Conservation (phyloP, 176 grass and related monocot species). For the Areca catechu region DNA sequence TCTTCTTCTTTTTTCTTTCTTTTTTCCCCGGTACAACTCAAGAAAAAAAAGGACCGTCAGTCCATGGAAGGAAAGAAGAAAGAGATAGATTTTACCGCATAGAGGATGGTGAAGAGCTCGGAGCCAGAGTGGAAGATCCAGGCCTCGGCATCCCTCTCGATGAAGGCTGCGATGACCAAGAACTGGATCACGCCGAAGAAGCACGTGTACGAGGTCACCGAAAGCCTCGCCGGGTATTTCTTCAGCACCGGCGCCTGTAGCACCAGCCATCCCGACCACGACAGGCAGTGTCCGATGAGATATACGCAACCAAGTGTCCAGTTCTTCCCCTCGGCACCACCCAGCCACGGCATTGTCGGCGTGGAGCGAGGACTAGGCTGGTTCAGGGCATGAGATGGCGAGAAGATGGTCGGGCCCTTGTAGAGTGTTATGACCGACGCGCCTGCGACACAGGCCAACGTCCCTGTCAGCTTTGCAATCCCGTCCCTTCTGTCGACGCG, state of each 20-base stretch:
- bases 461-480: constrained; percentile 65
- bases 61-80: not conserved
- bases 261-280: constrained; percentile 98
- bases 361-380: not conserved
- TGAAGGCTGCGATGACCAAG: constrained; percentile 91
- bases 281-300: constrained; percentile 91
- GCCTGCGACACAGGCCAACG: constrained; percentile 69
- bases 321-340: constrained; percentile 37
- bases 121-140: constrained; percentile 91
- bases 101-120: constrained; percentile 92
- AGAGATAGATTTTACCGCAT: constrained; percentile 44
- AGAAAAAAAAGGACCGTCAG: no score
- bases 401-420: constrained; percentile 79
- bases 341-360: constrained; percentile 21
- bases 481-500: constrained; percentile 69
- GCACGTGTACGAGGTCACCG: constrained; percentile 96
- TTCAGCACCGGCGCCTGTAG: constrained; percentile 92
- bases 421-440: constrained; percentile 90
- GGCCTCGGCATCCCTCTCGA: constrained; percentile 73
- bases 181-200: constrained; percentile 99
- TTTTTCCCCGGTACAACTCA: no score
- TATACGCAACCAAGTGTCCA: constrained; percentile 95
- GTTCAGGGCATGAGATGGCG: constrained; percentile 13
- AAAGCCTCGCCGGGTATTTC: constrained; percentile 86
- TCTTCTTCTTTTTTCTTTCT: no score